Evolutionary conservation across 441 rosid genomes (phyloP).

Genomic region (Populus tomentosa): DNA sequence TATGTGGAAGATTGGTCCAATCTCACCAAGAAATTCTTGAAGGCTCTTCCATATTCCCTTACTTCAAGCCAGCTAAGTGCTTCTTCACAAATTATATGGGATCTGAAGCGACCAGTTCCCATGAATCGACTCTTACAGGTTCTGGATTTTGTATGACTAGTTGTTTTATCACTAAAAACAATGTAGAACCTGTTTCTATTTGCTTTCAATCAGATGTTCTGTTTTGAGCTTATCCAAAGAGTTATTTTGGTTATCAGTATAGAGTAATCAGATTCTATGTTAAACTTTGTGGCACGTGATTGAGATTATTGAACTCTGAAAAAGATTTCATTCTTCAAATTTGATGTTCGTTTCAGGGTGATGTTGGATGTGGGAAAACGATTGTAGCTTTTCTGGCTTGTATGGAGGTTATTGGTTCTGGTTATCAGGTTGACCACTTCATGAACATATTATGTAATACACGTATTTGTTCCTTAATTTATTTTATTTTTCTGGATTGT

Average conservation of each 20-base stretch:
- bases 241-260: background rate
- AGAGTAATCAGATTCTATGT: background rate
- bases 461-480: background rate
- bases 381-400: constrained; percentile 94
- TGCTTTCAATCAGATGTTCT: constrained; percentile 2
- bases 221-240: background rate
- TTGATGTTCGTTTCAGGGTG: constrained; percentile 54
- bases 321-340: constrained; percentile 6
- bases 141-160: constrained; percentile 10
- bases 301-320: background rate
- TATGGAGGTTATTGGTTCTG: constrained; percentile 90
- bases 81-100: constrained; percentile 91
- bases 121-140: constrained; percentile 99
- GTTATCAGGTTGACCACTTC: constrained; percentile 74
- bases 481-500: background rate
- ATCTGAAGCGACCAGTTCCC: constrained; percentile 83
- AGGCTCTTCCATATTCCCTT: constrained; percentile 84
- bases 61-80: constrained; percentile 90
- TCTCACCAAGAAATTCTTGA: constrained; percentile 65
- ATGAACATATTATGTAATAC: constrained; percentile 7
- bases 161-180: background rate
- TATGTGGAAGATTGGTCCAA: constrained; percentile 71
- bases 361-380: constrained; percentile 98
- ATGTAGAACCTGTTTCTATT: background rate
- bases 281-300: background rate